Percentiles rank a stretch among this genome's conserved stretches.
Evolutionary conservation across 2,329 filamentous ascomycete genomes (phyloP).

Genomic region (Ophiocordyceps unilateralis): DNA sequence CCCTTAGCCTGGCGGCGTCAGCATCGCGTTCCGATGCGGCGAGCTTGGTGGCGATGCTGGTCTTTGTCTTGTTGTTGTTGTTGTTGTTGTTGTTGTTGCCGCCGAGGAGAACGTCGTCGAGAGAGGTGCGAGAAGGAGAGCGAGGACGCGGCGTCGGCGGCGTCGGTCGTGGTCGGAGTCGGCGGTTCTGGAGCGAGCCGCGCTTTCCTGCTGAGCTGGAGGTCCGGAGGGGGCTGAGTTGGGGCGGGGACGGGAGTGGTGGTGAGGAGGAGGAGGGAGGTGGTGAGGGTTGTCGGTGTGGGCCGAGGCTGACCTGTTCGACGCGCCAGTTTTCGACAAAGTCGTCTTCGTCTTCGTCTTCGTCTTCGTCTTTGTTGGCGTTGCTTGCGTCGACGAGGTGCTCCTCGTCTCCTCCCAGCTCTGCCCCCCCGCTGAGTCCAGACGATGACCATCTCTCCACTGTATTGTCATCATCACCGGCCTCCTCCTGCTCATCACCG

Average conservation of each 20-base stretch:
- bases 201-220: conserved; percentile 14
- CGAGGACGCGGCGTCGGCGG: too few species aligned
- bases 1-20: conserved; percentile 45
- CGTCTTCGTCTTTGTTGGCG: background rate
- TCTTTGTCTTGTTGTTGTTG: conserved; percentile 24
- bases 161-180: background rate
- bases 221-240: conserved; percentile 33
- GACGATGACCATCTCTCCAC: too few species aligned
- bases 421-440: too few species aligned
- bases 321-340: background rate
- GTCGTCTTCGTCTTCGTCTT: background rate
- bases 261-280: conserved; percentile 13
- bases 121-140: conserved; percentile 12
- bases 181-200: background rate
- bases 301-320: background rate
- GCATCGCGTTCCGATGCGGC: conserved; percentile 47
- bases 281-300: background rate
- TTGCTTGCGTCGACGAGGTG: background rate
- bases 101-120: conserved; percentile 15
- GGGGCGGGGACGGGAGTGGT: conserved; percentile 28
- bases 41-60: conserved; percentile 36
- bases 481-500: background rate
- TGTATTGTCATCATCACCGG: background rate
- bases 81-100: conserved; percentile 18
- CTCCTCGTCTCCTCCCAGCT: background rate